Conservation (phyloP, 352 stramenopile genomes). For the Pythium rhizo-oryzae region DNA sequence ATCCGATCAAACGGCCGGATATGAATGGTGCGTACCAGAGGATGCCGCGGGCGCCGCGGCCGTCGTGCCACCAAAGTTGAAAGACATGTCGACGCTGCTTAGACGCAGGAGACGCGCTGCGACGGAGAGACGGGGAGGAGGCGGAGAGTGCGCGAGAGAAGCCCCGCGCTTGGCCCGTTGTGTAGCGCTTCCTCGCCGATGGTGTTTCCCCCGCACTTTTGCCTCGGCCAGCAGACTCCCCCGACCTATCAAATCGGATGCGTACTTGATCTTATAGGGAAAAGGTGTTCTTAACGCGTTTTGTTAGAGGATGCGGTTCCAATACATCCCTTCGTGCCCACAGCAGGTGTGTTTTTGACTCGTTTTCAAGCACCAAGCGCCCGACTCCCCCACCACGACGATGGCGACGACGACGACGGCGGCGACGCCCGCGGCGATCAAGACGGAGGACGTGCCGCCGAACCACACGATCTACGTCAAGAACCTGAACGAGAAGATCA, state of each 20-base stretch:
- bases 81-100: slow-evolving; percentile 27
- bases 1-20: not conserved
- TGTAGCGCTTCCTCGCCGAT: not conserved
- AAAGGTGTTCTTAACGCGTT: not conserved
- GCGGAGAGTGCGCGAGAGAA: not conserved
- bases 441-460: slow-evolving; percentile 67
- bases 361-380: slow-evolving; percentile 13
- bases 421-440: slow-evolving; percentile 10
- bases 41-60: slow-evolving; percentile 33
- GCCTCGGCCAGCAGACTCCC: slow-evolving; percentile 2
- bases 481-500: slow-evolving; percentile 96
- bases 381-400: not conserved
- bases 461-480: slow-evolving; percentile 95
- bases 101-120: slow-evolving; percentile 3
- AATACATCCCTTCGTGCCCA: slow-evolving; percentile 6
- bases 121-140: not conserved
- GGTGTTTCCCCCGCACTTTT: slow-evolving; percentile 8
- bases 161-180: no score
- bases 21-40: slow-evolving; percentile 24
- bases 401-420: slow-evolving; percentile 1
- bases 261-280: not conserved
- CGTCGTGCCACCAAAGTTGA: slow-evolving; percentile 38
- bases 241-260: not conserved
- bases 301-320: not conserved
- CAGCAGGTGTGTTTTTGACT: slow-evolving; percentile 5